phyloP scores from a whole-genome alignment of 441 rosid genomes.

The Gossypium trilobum region DNA sequence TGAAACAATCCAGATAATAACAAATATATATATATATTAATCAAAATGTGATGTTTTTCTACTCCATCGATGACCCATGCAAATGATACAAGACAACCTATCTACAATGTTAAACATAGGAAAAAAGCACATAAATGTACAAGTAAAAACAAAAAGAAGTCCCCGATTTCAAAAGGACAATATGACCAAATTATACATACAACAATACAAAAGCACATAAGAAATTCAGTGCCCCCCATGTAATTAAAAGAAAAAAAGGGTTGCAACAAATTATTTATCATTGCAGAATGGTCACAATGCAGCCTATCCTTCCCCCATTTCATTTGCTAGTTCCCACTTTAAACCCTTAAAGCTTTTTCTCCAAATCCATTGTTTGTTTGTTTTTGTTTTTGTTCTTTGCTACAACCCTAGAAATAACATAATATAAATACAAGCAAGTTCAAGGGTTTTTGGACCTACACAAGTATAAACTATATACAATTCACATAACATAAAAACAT shows the following conservation, averaged over 20 bases:
- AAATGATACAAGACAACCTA: no score
- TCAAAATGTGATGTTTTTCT: no score
- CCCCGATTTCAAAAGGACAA: background rate
- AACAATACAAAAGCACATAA: background rate
- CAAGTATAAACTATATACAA: slow-evolving; percentile 19
- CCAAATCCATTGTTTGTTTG: background rate
- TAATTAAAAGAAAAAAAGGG: background rate
- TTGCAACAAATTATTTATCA: slow-evolving; percentile 15
- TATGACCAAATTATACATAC: background rate
- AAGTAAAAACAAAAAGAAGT: background rate
- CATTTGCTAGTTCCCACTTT: slow-evolving; percentile 13
- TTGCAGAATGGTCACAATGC: background rate
- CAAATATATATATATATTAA: no score
- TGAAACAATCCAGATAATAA: no score
- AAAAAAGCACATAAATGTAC: background rate
- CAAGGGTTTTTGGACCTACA: background rate
- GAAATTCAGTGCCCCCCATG: background rate
- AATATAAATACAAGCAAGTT: slow-evolving; percentile 9
- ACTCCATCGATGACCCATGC: no score
- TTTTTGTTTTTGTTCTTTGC: no score
- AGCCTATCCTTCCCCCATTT: background rate
- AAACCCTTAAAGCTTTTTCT: background rate
- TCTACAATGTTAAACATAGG: background rate
- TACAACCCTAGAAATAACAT: slow-evolving; percentile 24
- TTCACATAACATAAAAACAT: slow-evolving; percentile 48